Percentiles rank a stretch among this genome's conserved stretches.
Conservation (phyloP, 2,329 filamentous ascomycete species). For the Colletotrichum spinosum region DNA sequence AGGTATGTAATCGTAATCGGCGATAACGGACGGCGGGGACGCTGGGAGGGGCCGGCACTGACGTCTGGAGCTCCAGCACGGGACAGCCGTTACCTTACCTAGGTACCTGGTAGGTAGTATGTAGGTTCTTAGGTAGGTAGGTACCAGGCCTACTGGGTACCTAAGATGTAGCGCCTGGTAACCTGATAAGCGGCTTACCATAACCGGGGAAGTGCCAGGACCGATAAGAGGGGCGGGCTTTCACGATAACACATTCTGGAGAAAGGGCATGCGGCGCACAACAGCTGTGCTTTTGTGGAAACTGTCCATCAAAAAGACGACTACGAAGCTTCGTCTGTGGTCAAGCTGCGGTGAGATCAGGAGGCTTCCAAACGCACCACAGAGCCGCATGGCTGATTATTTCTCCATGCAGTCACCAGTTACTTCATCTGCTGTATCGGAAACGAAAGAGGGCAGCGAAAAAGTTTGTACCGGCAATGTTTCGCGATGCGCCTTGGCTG, state of each 20-base stretch:
- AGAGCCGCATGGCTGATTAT: background rate
- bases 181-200: background rate
- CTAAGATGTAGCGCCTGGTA: conserved; percentile 2
- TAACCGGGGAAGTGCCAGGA: background rate
- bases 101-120: too few species aligned
- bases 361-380: too few species aligned
- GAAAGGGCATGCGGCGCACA: conserved; percentile 23
- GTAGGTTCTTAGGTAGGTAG: too few species aligned
- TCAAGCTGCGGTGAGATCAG: too few species aligned
- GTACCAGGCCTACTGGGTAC: background rate
- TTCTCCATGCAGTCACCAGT: background rate
- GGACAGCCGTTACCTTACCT: conserved; percentile 3
- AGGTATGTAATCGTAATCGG: conserved; percentile 26
- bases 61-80: conserved; percentile 23
- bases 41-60: conserved; percentile 7
- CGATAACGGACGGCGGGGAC: conserved; percentile 4
- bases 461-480: background rate
- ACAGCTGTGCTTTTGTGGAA: conserved; percentile 1
- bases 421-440: background rate
- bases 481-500: conserved; percentile 20
- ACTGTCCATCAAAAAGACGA: background rate
- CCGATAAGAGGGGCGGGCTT: conserved; percentile 14
- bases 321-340: too few species aligned
- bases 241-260: conserved; percentile 21
- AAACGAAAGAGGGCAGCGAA: background rate